Base-by-base conservation (phyloP, 23 red algal species). In the Gracilariopsis chorda region DNA sequence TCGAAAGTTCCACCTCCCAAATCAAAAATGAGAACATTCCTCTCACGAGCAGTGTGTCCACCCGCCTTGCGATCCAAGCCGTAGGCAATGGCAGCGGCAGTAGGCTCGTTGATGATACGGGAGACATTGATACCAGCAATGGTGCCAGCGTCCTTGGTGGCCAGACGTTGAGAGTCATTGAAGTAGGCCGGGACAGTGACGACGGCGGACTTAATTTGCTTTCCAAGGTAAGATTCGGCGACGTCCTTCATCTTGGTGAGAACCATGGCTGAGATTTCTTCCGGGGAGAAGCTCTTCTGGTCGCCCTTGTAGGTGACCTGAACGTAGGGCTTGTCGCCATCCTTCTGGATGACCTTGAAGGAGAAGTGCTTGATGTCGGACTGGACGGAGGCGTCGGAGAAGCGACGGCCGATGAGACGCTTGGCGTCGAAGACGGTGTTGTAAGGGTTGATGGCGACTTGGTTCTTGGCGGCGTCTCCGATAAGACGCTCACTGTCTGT, bases 391-490 rank as follows among this genome's bases (percentile, higher is more conserved):
- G 97, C 85, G 58, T 95, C 93, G 25, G 93, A 93, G 63, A 94
- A 99, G 68, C 91, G 88, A 57, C 93, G 97, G 25, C 97, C 97
- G 79, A 99, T 99, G 45, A 99, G 72, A 20, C 97, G 88, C 84
- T 99, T 99, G 60, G 97, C 97, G 48, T 99, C 97, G 69, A 99
- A 99, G 27, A 99, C 93, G 35, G 97, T 99, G 76, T 99, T 99
- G 39, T 71, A 21, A 20, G 97, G 93, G 84, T 99, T 99, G 73
- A 99, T 91, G 6, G 97, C 97, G 51, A 99, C 97, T 78, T 99
- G 97, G 68, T 99, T 99, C 93, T 99, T 99, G 27, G 97, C 97
- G 13, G 97, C 90, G 49, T 99, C 97, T 40, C 97, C 97, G 62
- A 99, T 99, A 7, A 99, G 93, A 30, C 97, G 92, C 65, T 99